Conservation (phyloP, 805 yeast species). For the Starmerella sp. region DNA sequence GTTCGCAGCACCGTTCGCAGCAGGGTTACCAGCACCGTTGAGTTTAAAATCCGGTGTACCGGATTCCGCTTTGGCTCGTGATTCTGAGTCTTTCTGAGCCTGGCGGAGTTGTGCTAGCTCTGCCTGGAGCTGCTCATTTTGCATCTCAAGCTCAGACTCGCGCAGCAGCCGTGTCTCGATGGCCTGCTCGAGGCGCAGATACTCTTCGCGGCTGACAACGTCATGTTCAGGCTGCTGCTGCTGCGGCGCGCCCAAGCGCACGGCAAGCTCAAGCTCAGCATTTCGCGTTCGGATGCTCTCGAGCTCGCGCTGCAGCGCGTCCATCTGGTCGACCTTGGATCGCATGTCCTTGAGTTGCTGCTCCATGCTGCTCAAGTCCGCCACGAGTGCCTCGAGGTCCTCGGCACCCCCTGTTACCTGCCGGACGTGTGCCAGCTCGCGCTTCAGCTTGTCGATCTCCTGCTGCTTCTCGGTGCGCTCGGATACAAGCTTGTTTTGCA, state of each 20-base stretch:
- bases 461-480: slow-evolving; percentile 21
- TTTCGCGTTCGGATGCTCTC: slow-evolving; percentile 15
- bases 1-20: too few species aligned
- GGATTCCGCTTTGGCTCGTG: too few species aligned
- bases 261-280: slow-evolving; percentile 13
- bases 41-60: too few species aligned
- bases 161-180: slow-evolving; percentile 16
- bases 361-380: slow-evolving; percentile 21
- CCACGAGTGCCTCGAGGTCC: slow-evolving; percentile 14
- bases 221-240: background rate
- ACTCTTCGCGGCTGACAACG: background rate
- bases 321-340: slow-evolving; percentile 22
- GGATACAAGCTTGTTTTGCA: slow-evolving; percentile 29
- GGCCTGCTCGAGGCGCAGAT: slow-evolving; percentile 14
- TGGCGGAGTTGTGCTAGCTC: background rate
- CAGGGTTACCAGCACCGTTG: too few species aligned
- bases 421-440: slow-evolving; percentile 19
- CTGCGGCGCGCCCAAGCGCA: background rate
- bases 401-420: slow-evolving; percentile 16
- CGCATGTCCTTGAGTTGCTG: slow-evolving; percentile 22
- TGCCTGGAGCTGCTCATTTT: slow-evolving; percentile 7
- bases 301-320: slow-evolving; percentile 25
- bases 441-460: slow-evolving; percentile 14
- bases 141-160: slow-evolving; percentile 18
- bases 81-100: background rate